Conservation (phyloP, 768 basidiomycete species). For the Cantharellus cinnabarinus region DNA sequence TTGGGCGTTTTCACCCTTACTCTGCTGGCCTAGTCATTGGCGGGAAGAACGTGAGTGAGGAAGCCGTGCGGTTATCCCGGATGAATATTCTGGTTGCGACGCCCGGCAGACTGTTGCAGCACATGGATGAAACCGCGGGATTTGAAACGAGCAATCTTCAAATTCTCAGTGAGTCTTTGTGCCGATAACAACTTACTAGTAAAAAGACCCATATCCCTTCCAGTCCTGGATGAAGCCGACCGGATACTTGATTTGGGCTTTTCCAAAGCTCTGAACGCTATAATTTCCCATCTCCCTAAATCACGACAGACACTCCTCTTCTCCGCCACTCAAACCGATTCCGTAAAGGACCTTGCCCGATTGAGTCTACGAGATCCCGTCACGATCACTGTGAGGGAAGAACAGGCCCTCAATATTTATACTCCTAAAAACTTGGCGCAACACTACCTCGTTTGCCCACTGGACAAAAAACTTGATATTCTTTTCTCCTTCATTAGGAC, state of each 20-base stretch:
- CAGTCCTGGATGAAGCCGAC: slow-evolving; percentile 93
- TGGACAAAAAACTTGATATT: slow-evolving; percentile 64
- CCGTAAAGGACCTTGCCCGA: slow-evolving; percentile 70
- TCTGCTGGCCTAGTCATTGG: slow-evolving; percentile 93
- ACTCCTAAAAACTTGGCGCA: slow-evolving; percentile 73
- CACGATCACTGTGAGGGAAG: slow-evolving; percentile 39
- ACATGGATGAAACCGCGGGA: slow-evolving; percentile 95
- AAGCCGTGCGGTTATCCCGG: slow-evolving; percentile 63
- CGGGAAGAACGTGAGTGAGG: slow-evolving; percentile 87
- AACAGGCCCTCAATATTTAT: slow-evolving; percentile 15
- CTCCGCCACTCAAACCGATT: slow-evolving; percentile 89
- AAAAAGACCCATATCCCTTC: not conserved
- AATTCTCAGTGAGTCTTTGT: slow-evolving; percentile 43
- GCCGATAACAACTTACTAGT: not conserved
- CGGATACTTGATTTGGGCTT: slow-evolving; percentile 96
- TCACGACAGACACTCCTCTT: slow-evolving; percentile 89
- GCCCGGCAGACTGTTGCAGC: slow-evolving; percentile 83
- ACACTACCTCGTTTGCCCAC: slow-evolving; percentile 62
- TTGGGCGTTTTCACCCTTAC: slow-evolving; percentile 79
- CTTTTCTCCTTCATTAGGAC: slow-evolving; percentile 91
- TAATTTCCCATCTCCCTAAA: slow-evolving; percentile 79
- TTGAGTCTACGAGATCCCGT: slow-evolving; percentile 72
- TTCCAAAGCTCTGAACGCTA: slow-evolving; percentile 66
- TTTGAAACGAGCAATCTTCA: slow-evolving; percentile 88
- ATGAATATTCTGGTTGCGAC: slow-evolving; percentile 99